Base-by-base conservation (phyloP, 305 asterid species). In the Fraxinus platypoda region DNA sequence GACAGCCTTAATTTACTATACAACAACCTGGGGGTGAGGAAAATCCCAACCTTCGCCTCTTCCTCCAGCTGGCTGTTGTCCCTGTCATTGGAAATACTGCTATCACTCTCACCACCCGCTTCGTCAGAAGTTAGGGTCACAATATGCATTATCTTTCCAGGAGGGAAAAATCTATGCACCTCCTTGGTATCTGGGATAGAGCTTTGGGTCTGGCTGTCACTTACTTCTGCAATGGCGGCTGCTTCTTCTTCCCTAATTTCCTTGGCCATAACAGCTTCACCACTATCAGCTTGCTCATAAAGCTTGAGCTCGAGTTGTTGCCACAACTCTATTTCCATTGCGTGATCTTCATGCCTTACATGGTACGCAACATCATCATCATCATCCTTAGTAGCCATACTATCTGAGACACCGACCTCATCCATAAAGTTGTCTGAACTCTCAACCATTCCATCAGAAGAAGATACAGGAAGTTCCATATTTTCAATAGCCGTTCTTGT, bases 311-410 rank as follows among this genome's bases (percentile, higher is more conserved):
- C 99, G 31, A 96, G 90, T 84, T 94, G 97, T 75, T 96, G 97
- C 99, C 99, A 96, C 82, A 96, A 33, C 85, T 96, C 98, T 7
- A 90, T 95, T 85, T 96, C 99, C 1, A 94, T 92, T 97, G 92
- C 91, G 12, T 87, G 94, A 59, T 94, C 97, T 82, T 93, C 93
- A 38, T 80, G 83, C 64, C 88, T 85, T 54, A 75, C 89, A 3
- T 81, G 84, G 85, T 89, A 91, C 80, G 87, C 73, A 73, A 85
- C 87, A 64, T 87, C 94, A 19, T 80, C 84, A 4, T 85, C 89
- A 73, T 80, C 90, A 59, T 75, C 82, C 34, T 81, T 88, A 28
- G 82, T 34, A 66, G 82, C 88, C 21, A 64, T 79, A 12, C 77
- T 84, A 7, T 76, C 85, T 49, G 81, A 84, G 6, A 72, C 77